These are phyloP conservation scores for Achaetomiella virescens DNA, from an alignment of 495 filamentous ascomycete genomes.

Conservation along the genomic window DNA sequence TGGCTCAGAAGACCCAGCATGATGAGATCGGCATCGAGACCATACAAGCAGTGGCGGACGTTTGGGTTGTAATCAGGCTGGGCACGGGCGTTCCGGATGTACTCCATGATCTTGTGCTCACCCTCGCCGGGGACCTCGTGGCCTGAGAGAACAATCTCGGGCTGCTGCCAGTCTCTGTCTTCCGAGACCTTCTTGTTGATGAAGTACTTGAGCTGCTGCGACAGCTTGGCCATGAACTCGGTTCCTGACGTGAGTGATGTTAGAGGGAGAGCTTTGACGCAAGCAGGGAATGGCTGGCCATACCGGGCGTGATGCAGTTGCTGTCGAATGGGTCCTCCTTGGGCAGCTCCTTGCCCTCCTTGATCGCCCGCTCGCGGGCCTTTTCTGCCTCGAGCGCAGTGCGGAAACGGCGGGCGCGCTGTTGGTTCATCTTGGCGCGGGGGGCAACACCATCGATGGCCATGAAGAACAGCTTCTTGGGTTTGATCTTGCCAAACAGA, in stretches of 20 bases:
- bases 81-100: conserved; percentile 92
- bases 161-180: conserved; percentile 92
- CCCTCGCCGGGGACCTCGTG: conserved; percentile 99
- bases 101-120: conserved; percentile 99
- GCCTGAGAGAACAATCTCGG: conserved; percentile 92
- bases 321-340: conserved; percentile 96
- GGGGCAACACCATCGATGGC: conserved; percentile 97
- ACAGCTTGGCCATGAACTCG: conserved; percentile 95
- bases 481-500: conserved; percentile 96
- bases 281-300: neutral
- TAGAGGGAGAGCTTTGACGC: neutral
- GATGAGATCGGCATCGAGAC: conserved; percentile 95
- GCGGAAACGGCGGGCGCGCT: conserved; percentile 89
- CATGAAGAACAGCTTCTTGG: conserved; percentile 98
- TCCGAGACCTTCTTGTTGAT: conserved; percentile 98
- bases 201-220: conserved; percentile 93
- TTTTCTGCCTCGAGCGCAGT: conserved; percentile 87
- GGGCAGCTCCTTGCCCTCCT: conserved; percentile 84
- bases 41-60: conserved; percentile 93
- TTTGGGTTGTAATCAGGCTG: conserved; percentile 94
- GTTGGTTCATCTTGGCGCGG: conserved; percentile 99
- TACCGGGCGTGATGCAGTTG: conserved; percentile 95
- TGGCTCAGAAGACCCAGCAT: conserved; percentile 97
- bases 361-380: conserved; percentile 82
- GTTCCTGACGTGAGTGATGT: conserved; percentile 40